Percentiles rank a stretch among this genome's conserved stretches.
Evolutionary conservation across 352 stramenopile genomes (phyloP).

Genomic region (Pythium brassicae): DNA sequence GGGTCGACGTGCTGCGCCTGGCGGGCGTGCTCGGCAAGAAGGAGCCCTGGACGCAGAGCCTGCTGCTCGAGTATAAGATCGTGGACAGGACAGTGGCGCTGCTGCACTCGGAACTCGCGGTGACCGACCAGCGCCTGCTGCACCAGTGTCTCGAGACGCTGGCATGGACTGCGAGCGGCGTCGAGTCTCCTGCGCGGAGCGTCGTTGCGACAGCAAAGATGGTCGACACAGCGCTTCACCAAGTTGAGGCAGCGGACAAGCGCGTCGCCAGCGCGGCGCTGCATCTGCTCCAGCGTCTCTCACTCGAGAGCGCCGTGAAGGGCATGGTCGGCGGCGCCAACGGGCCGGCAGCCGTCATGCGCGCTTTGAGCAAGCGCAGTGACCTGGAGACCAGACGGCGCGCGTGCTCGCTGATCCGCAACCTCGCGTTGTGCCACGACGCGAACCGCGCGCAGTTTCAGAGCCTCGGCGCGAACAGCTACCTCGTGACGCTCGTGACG

Average conservation of each 20-base stretch:
- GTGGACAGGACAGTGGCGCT: constrained; percentile 42
- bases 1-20: constrained; percentile 41
- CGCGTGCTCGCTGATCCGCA: constrained; percentile 39
- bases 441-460: constrained; percentile 50
- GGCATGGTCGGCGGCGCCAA: constrained; percentile 29
- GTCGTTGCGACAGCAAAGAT: constrained; percentile 43
- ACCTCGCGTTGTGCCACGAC: constrained; percentile 46
- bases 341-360: constrained; percentile 40
- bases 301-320: constrained; percentile 31
- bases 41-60: constrained; percentile 35
- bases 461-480: constrained; percentile 36
- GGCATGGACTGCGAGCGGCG: constrained; percentile 44
- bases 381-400: constrained; percentile 22
- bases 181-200: constrained; percentile 25
- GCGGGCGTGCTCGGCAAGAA: constrained; percentile 38
- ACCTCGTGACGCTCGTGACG: constrained; percentile 23
- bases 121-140: constrained; percentile 31
- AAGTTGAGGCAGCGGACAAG: constrained; percentile 31
- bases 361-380: constrained; percentile 26
- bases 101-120: constrained; percentile 38
- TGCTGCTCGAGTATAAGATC: constrained; percentile 50
- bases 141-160: constrained; percentile 44
- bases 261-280: constrained; percentile 36
- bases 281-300: constrained; percentile 51
- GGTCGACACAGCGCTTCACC: constrained; percentile 38